Evolutionary conservation across 805 yeast genomes (phyloP), one percentile per base, ranked within the genome.

Genomic region (Spathaspora boniae): DNA sequence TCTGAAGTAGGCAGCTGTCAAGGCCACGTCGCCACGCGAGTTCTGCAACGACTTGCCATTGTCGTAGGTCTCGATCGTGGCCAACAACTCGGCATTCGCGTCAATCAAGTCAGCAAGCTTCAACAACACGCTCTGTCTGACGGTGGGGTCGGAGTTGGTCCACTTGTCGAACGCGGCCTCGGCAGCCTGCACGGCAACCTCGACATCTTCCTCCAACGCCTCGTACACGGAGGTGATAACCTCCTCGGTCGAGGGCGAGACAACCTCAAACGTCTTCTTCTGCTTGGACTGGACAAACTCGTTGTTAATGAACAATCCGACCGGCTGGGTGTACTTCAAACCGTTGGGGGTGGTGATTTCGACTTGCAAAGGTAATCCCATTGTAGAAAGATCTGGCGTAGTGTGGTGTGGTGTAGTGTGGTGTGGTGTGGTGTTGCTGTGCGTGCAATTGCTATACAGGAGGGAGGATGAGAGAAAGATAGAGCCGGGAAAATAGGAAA

Each of bases 241-340:
- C 50, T 82, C 86, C 60, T 82, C 89, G 16, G 84, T 80, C 26
- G 85, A 72, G 24, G 87, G 87, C 49, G 78, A 72, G 31, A 76
- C 56, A 22, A 80, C 84, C 45, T 74, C 73, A 40, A 83, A 65
- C n/a, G 79, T 76, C 51, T 74, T 67, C 36, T 73, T 75, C 36
- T 74, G 73, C 22, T 63, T 60, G 12, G 88, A 74, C 32, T 65
- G 50, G 55, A 80, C 80, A 52, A 83, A 86, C 59, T 86, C 86
- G 62, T 86, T 86, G 69, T 86, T 82, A 59, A 89, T 86, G 72
- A 86, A 89, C 50, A 89, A 66, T 44, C 96, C 96, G 8, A 84
- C 80, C 50, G 96, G 96, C 66, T 85, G 94, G 34, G 76, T 70
- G 54, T 82, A 83, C 23, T 69, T 63, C 21, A 64, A 63, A 28